A percentile compares a stretch with the other conserved stretches of the same genome.
Evolutionary conservation across 2,329 filamentous ascomycete genomes (phyloP).

Genomic region (Pseudogymnoascus sp.): DNA sequence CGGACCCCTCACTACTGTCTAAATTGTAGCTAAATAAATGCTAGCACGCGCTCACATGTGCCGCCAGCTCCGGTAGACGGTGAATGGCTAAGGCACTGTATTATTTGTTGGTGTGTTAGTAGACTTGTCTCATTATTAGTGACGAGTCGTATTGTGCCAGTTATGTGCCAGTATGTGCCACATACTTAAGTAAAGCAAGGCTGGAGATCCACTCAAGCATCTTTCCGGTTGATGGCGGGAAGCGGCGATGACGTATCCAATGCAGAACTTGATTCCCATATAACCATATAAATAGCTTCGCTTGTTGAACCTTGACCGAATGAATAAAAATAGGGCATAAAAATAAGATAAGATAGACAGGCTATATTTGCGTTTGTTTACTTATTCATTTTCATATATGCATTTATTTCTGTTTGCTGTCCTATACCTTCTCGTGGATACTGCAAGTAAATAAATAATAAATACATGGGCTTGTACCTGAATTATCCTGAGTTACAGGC

Average conservation of each 20-base stretch:
- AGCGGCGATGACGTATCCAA: not conserved
- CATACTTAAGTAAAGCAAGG: not conserved
- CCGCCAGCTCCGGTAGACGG: not conserved
- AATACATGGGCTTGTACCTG: not conserved
- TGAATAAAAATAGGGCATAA: not conserved
- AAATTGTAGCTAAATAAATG: not conserved
- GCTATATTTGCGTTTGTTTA: not conserved
- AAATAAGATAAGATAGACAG: not conserved
- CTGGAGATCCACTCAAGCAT: not conserved
- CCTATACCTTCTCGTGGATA: too few species aligned
- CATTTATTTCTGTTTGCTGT: not conserved
- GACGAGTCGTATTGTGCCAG: too few species aligned
- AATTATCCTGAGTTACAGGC: not conserved
- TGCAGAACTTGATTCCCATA: conserved; percentile 6
- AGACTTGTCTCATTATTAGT: too few species aligned
- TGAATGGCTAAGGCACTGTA: not conserved
- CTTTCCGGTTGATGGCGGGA: not conserved
- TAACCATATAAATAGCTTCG: not conserved
- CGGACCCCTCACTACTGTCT: not conserved
- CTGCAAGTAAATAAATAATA: not conserved
- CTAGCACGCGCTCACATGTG: conserved; percentile 1
- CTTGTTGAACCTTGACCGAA: not conserved
- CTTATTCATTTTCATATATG: not conserved
- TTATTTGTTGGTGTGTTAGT: not conserved
- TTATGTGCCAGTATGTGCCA: too few species aligned